Conservation (phyloP, 805 yeast genomes). For the Schwanniomyces sp. region DNA sequence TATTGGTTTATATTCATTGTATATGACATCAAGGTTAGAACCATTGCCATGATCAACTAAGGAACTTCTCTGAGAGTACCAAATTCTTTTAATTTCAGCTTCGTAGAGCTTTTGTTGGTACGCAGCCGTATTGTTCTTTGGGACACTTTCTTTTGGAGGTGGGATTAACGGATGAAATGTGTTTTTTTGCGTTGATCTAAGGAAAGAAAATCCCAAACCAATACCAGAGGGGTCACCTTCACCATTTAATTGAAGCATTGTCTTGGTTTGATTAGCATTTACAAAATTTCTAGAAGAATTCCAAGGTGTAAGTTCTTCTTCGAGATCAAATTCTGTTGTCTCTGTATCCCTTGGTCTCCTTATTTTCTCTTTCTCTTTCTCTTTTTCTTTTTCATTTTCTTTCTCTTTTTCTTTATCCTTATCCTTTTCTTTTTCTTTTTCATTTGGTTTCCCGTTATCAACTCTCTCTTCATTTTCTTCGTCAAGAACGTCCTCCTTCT, state of each 20-base stretch:
- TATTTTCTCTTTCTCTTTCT: conserved; percentile 23
- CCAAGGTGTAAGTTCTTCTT: conserved; percentile 93
- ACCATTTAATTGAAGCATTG: conserved; percentile 93
- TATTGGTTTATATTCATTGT: conserved; percentile 37
- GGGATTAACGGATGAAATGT: conserved; percentile 59
- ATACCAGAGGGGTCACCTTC: conserved; percentile 94
- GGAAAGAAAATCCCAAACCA: conserved; percentile 84
- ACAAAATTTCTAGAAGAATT: conserved; percentile 87
- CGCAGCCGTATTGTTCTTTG: conserved; percentile 41
- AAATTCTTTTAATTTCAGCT: conserved; percentile 81
- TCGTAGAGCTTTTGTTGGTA: conserved; percentile 88
- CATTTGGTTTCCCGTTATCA: conserved; percentile 34
- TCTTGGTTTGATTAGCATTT: conserved; percentile 93
- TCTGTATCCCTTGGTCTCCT: conserved; percentile 39
- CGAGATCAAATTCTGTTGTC: conserved; percentile 57
- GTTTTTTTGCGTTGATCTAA: conserved; percentile 93
- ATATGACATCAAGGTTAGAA: conserved; percentile 36
- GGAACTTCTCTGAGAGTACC: conserved; percentile 79
- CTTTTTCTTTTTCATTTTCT: conserved; percentile 10
- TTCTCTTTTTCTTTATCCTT: conserved; percentile 17
- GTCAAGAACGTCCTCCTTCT: conserved; percentile 40
- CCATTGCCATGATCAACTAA: conserved; percentile 43
- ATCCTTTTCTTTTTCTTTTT: conserved; percentile 14
- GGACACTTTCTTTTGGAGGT: conserved; percentile 34
- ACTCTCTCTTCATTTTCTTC: conserved; percentile 43